Conservation (phyloP, 2,329 filamentous ascomycete species). For the Fusarium lateritium region DNA sequence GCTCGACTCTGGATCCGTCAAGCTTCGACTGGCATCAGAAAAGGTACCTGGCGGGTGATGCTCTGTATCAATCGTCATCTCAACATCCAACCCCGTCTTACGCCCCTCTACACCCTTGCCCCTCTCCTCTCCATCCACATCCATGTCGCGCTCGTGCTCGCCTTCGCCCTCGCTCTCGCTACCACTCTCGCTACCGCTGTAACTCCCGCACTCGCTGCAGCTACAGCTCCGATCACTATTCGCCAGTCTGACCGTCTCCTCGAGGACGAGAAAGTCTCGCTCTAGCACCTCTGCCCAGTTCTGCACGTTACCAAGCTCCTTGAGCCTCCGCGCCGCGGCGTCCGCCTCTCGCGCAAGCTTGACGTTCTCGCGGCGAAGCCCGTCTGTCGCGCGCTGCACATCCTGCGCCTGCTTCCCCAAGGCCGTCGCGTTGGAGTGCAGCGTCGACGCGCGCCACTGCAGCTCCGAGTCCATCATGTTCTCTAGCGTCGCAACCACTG, state of each 20-base stretch:
- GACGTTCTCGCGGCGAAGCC: conserved; percentile 74
- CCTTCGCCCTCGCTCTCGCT: conserved; percentile 31
- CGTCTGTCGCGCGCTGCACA: conserved; percentile 71
- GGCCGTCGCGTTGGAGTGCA: conserved; percentile 78
- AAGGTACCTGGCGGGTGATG: conserved; percentile 47
- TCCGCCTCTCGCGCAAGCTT: conserved; percentile 75
- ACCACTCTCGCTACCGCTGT: conserved; percentile 48
- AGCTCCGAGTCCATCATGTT: conserved; percentile 79
- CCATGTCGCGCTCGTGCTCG: conserved; percentile 41
- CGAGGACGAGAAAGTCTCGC: conserved; percentile 74
- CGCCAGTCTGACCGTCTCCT: conserved; percentile 74
- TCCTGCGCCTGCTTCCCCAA: conserved; percentile 78
- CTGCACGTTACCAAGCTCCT: conserved; percentile 86
- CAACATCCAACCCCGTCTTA: conserved; percentile 32
- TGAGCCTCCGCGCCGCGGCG: conserved; percentile 74
- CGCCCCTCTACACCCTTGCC: conserved; percentile 26
- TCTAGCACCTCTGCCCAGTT: conserved; percentile 90
- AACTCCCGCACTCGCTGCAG: conserved; percentile 57
- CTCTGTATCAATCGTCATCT: conserved; percentile 44
- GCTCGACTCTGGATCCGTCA: conserved; percentile 57
- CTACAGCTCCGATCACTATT: conserved; percentile 57
- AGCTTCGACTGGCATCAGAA: conserved; percentile 57
- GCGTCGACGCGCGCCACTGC: conserved; percentile 74
- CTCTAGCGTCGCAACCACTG: conserved; percentile 74
- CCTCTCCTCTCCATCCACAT: conserved; percentile 31